Base-by-base conservation (phyloP, 208 protist genomes). In the Wallacemonas collosoma region DNA sequence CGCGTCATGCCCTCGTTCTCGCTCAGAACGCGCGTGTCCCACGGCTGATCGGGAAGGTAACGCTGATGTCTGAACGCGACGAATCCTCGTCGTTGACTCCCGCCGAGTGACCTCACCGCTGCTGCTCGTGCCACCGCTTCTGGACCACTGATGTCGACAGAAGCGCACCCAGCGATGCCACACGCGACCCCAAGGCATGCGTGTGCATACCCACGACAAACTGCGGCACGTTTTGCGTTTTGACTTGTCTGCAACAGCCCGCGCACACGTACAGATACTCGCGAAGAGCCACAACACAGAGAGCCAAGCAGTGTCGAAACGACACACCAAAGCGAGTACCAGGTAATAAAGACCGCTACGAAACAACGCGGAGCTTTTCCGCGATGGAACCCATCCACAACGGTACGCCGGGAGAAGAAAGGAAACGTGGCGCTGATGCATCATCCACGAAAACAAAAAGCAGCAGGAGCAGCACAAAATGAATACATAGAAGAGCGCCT, bases 371-470 rank as follows among this genome's bases (percentile, higher is more conserved):
- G n/a, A 40, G 15, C 69, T 72, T 12, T 73, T 75, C 47, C 65
- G 71, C 12, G 35, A 2, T 0, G 73, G 65, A 9, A 76, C 40
- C 82, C 82, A 88, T 1, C 47, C 9, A 14, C 68, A 76, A 35
- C 26, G 47, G 39, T 12, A 48, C 6, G 62, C 75, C 9, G 44
- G 61, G 11, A 88, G 14, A n/a, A 75, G 61, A 66, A 88, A 85
- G 26, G 76, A 54, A 7, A 69, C 39, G 41, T 82, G 78, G 5
- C 63, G 48, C 0, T 43, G 72, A 35, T 9, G 15, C 71, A 85
- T 73, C 79, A 88, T 85, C 79, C 76, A 84, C 35, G 79, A 67
- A 63, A 88, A 88, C 15, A 84, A 67, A 17, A 88, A 79, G 6
- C 65, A 65, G 40, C 60, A 65, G 43, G 36, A 65, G 60, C 60